Evolutionary conservation across 495 filamentous ascomycete species (phyloP).

Genomic region (Annulohypoxylon maeteangense): DNA sequence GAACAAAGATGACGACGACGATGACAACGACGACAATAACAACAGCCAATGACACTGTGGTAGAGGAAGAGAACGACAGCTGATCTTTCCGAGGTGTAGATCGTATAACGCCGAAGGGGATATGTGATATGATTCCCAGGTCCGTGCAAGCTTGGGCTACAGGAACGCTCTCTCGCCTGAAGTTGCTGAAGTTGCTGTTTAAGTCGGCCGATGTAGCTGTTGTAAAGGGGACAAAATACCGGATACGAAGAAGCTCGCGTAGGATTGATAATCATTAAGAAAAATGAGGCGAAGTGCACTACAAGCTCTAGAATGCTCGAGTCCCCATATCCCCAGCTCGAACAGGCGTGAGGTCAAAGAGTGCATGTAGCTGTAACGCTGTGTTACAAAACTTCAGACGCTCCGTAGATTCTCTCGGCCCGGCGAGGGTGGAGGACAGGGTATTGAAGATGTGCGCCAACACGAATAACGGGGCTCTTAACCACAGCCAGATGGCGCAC

Average conservation of each 20-base stretch:
- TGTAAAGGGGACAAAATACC: slow-evolving; percentile 9
- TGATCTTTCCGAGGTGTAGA: slow-evolving; percentile 26
- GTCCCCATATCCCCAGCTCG: slow-evolving; percentile 14
- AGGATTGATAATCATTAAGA: slow-evolving; percentile 1
- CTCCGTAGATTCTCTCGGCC: slow-evolving; percentile 17
- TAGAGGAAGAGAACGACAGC: slow-evolving; percentile 5
- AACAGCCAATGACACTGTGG: neutral
- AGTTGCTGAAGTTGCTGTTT: slow-evolving; percentile 9
- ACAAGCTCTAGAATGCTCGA: slow-evolving; percentile 8
- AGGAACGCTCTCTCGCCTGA: slow-evolving; percentile 11
- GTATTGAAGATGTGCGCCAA: slow-evolving; percentile 29
- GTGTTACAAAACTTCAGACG: slow-evolving; percentile 38
- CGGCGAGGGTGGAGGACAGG: slow-evolving; percentile 19
- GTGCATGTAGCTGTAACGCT: slow-evolving; percentile 32
- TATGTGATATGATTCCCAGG: slow-evolving; percentile 19
- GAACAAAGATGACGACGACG: slow-evolving; percentile 26
- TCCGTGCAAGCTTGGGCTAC: slow-evolving; percentile 23
- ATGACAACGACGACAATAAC: neutral
- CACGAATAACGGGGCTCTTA: slow-evolving; percentile 20
- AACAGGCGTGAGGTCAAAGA: slow-evolving; percentile 29
- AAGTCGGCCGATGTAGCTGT: slow-evolving; percentile 1
- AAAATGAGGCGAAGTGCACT: slow-evolving; percentile 10
- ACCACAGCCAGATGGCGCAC: neutral
- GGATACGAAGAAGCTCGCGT: slow-evolving; percentile 14
- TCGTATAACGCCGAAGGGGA: slow-evolving; percentile 17